Evolutionary conservation across 148 eudicot genomes (phyloP).

Genomic region (Amaranthus cruentus): DNA sequence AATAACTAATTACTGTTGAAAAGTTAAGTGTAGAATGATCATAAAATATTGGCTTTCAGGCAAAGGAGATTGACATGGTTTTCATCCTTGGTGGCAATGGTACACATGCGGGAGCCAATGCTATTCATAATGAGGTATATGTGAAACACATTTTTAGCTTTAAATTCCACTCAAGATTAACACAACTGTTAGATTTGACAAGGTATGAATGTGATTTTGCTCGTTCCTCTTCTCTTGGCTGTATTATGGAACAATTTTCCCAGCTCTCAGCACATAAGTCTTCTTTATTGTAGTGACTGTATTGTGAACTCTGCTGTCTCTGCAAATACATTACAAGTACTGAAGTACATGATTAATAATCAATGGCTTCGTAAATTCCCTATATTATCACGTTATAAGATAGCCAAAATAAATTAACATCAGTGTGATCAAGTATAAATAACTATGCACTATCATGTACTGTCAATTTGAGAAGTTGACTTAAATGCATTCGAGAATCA

Average conservation of each 20-base stretch:
- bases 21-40: not conserved
- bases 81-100: constrained; percentile 52
- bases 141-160: not conserved
- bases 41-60: constrained; percentile 23
- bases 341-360: too few relatives aligned
- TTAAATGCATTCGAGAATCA: too few relatives aligned
- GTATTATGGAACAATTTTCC: not conserved
- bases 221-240: not conserved
- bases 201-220: not conserved
- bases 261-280: not conserved
- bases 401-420: too few relatives aligned
- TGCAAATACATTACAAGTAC: too few relatives aligned
- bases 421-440: too few relatives aligned
- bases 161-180: not conserved
- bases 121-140: constrained; percentile 43
- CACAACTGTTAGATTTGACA: not conserved
- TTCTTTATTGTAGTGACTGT: not conserved
- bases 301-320: too few relatives aligned
- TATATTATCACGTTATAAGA: too few relatives aligned
- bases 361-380: too few relatives aligned
- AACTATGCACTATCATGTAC: too few relatives aligned
- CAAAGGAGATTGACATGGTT: constrained; percentile 48
- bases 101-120: constrained; percentile 50
- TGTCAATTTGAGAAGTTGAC: too few relatives aligned
- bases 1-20: not conserved